These are phyloP conservation scores for Clohesyomyces aquaticus DNA, from an alignment of 495 filamentous ascomycete species.

Conservation along the genomic window DNA sequence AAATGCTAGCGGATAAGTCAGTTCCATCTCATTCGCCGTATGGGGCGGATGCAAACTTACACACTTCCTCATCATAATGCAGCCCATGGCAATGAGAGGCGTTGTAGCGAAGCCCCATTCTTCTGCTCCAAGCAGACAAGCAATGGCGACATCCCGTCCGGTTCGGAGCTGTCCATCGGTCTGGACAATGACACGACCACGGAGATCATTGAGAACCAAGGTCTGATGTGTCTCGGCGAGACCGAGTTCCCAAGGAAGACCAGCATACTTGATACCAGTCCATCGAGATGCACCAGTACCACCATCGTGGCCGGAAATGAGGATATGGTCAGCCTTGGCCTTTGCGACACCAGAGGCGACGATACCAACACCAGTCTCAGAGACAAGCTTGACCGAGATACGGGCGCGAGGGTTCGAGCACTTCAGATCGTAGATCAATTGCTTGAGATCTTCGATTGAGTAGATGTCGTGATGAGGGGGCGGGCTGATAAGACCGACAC, in stretches of 20 bases:
- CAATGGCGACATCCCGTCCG: constrained; percentile 93
- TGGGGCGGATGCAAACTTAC: too few relatives aligned
- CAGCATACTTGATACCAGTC: constrained; percentile 99
- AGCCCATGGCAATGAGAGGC: constrained; percentile 95
- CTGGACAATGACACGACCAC: constrained; percentile 95
- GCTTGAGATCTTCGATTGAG: constrained; percentile 98
- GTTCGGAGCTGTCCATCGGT: constrained; percentile 96
- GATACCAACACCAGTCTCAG: constrained; percentile 97
- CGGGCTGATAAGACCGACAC: constrained; percentile 97
- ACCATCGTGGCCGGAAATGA: constrained; percentile 98
- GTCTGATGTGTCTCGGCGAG: constrained; percentile 99
- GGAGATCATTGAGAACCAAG: constrained; percentile 95
- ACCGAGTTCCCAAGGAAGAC: constrained; percentile 97
- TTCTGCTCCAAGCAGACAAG: constrained; percentile 93
- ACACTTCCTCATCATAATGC: constrained; percentile 91
- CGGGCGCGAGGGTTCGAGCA: constrained; percentile 94
- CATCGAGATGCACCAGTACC: constrained; percentile 97
- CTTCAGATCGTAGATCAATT: constrained; percentile 98
- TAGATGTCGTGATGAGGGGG: constrained; percentile 99
- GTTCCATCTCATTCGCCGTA: too few relatives aligned
- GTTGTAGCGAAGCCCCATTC: constrained; percentile 99
- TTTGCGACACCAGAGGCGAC: constrained; percentile 98
- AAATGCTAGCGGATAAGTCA: constrained; percentile 45
- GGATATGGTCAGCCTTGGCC: constrained; percentile 95
- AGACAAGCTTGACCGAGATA: constrained; percentile 98